Base-by-base conservation (phyloP, 2,329 filamentous ascomycete species). In the Hypoxylon sp. region DNA sequence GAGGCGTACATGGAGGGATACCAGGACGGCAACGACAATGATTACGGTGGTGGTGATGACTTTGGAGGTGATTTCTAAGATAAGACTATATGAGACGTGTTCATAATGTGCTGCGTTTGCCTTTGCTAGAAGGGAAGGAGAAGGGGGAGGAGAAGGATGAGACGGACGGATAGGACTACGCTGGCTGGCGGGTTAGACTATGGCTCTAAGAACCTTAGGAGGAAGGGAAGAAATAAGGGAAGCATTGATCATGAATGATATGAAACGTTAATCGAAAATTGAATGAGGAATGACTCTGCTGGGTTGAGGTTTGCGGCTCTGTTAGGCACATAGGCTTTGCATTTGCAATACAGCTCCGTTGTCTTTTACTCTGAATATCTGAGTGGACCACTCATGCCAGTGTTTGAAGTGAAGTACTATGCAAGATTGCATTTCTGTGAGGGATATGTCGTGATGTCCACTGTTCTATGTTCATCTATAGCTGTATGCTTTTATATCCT, bases 1-100 rank as follows among this genome's bases (percentile, higher is more conserved):
- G 83, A 88, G 4, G 86, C 87, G 31, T 91, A 89, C 73, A 73
- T 86, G 20, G 78, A 88, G 17, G 86, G 85, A 3, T 83, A 86
- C 62, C 74, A 81, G 44, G 79, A 85, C 0, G 84, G 84, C 56
- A 76, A 75, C 66, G 78, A 77, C 31, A 78, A 72, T n/a, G 77
- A 78, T 51, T 77, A 69, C 50, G 81, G 77, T 22, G 81, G 78
- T 27, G 79, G 75, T 11, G 79, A 78, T 54, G 77, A 77, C 59
- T 78, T 76, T 42, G 78, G 75, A 14, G 77, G 81, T 30, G 82
- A 83, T 67, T 84, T 83, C 64, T 83, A 79, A 78, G 54, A 14
- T 10, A n/a, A 3, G 14, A n/a, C 20, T 44, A 37, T 48, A 20
- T 20, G 20, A 20, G 20, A 20, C 20, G 20, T 20, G 55, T 48